Evolutionary conservation across 495 filamentous ascomycete genomes (phyloP), one percentile per base, ranked within the genome.

Genomic region (Penicillium samsonianum): DNA sequence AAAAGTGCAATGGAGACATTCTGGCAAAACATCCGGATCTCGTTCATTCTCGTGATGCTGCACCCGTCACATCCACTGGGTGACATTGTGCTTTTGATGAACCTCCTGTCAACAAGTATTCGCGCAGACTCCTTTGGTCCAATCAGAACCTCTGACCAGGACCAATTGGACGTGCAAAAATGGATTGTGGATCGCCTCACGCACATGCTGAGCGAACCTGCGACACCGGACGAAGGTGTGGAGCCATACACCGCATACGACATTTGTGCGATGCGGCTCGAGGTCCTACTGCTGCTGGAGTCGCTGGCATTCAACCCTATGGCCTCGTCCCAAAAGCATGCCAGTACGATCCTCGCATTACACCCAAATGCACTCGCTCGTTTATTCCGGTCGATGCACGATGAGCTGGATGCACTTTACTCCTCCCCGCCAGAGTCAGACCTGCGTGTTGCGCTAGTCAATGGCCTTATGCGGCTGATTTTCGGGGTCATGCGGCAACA

Each of bases 11-110:
- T 82, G 6, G 68, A 76, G 8, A 62, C 61, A 20, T 85, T 90
- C 63, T 91, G 88, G 88, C 73, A 73, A 45, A 61, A 69, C 25
- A 79, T 89, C 42, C 78, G 84, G 16, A 80, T 81, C 50, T 83
- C 85, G 20, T 89, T 88, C 67, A 76, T 85, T 17, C 64, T 89
- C 17, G 78, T 88, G 67, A 82, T 88, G 73, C 72, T 90, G 20
- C 81, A 82, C 50, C 69, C 74, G 35, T 74, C 75, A 31, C 83
- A 85, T 43, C 87, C 79, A 2, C 66, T 87, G n/a, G 57, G 71
- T 2, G 81, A 88, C 41, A 82, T 90, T 45, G 73, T 75, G n/a
- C 66, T 82, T 8, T 82, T 80, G 53, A 64, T 88, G 19, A 75
- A 77, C 16, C 71, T 90, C 1, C 71, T 91, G 3, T 74, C 74